These are phyloP conservation scores for Cutaneotrichosporon cutaneum DNA, from an alignment of 1,284 basidiomycete species.

Conservation along the genomic window DNA sequence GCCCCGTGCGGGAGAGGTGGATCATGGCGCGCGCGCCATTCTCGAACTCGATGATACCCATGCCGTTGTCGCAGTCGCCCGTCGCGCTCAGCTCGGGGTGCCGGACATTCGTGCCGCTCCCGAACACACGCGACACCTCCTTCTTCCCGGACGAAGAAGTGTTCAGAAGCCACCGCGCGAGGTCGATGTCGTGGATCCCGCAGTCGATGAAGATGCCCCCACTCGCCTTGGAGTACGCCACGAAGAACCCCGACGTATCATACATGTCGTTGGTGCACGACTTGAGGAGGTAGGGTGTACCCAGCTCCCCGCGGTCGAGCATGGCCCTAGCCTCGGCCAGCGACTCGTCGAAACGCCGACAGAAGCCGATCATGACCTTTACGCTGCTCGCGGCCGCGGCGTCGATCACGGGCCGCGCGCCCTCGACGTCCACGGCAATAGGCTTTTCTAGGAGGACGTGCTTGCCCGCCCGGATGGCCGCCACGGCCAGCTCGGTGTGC, in stretches of 20 bases:
- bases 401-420: slow-evolving; percentile 30
- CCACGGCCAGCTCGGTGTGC: slow-evolving; percentile 30
- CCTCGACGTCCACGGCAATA: slow-evolving; percentile 37
- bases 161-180: slow-evolving; percentile 31
- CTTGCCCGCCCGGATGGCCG: slow-evolving; percentile 30
- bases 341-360: slow-evolving; percentile 41
- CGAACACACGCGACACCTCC: slow-evolving; percentile 34
- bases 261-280: slow-evolving; percentile 36
- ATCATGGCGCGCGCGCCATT: slow-evolving; percentile 27
- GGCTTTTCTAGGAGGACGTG: slow-evolving; percentile 47
- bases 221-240: slow-evolving; percentile 31
- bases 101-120: slow-evolving; percentile 30
- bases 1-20: slow-evolving; percentile 34
- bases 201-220: slow-evolving; percentile 43
- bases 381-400: slow-evolving; percentile 28
- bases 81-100: slow-evolving; percentile 33
- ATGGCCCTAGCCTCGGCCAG: slow-evolving; percentile 26
- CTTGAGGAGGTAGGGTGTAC: slow-evolving; percentile 32
- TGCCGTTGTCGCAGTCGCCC: slow-evolving; percentile 37
- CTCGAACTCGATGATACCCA: slow-evolving; percentile 31
- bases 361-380: slow-evolving; percentile 42
- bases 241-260: slow-evolving; percentile 41
- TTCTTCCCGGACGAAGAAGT: slow-evolving; percentile 11
- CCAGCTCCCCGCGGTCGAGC: slow-evolving; percentile 29
- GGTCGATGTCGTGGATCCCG: slow-evolving; percentile 45